Evolutionary conservation across 345 rosid genomes (phyloP).

Genomic region (Jatropha curcas): DNA sequence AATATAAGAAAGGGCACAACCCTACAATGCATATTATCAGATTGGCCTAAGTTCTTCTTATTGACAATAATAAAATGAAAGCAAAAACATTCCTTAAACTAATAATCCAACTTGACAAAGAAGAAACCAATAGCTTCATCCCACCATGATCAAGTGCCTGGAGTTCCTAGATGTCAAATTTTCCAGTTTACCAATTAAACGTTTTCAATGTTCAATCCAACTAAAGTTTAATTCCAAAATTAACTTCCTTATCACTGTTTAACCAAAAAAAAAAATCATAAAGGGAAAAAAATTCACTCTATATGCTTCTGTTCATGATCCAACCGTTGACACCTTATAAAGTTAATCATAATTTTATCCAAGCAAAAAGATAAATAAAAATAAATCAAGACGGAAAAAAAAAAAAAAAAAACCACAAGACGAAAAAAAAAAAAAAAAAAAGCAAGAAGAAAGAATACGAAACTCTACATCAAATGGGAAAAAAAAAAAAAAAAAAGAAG

Average conservation of each 20-base stretch:
- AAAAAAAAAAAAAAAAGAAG: not conserved
- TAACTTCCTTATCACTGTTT: not conserved
- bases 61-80: too few relatives aligned
- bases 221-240: too few relatives aligned
- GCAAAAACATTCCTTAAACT: not conserved
- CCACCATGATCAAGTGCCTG: not conserved
- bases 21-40: not conserved
- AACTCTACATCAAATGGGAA: too few relatives aligned
- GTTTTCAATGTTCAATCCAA: not conserved
- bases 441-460: conserved; percentile 3
- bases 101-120: not conserved
- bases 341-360: not conserved
- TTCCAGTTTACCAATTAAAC: not conserved
- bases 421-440: not conserved
- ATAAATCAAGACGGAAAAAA: not conserved
- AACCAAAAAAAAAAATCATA: not conserved
- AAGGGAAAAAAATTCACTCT: too few relatives aligned
- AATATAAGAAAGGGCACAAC: not conserved
- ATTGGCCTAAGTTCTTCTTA: not conserved
- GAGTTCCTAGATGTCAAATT: too few relatives aligned
- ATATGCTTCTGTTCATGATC: too few relatives aligned
- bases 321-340: too few relatives aligned
- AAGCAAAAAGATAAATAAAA: not conserved
- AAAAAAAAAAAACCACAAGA: not conserved
- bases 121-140: not conserved